Conservation (phyloP, 129 eudicot species). For the Silybum marianum region DNA sequence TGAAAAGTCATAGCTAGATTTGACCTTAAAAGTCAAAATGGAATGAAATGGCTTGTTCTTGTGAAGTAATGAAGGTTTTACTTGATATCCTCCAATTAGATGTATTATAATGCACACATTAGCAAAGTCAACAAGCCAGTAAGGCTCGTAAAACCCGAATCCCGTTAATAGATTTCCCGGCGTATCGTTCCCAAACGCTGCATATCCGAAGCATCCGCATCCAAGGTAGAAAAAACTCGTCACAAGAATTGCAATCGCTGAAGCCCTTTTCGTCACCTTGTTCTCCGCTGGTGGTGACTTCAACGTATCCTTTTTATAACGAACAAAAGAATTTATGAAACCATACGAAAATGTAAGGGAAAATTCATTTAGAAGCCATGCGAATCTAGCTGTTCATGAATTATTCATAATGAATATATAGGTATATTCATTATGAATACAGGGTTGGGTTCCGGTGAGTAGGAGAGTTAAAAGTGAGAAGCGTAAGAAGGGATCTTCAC, state of each 20-base stretch:
- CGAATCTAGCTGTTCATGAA: not conserved
- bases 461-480: no score
- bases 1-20: not conserved
- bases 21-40: slow-evolving; percentile 14
- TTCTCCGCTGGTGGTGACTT: slow-evolving; percentile 70
- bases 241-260: slow-evolving; percentile 41
- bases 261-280: slow-evolving; percentile 67
- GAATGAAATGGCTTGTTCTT: not conserved
- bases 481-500: no score
- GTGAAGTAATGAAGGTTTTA: slow-evolving; percentile 25
- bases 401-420: no score
- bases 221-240: slow-evolving; percentile 71
- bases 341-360: not conserved
- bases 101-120: slow-evolving; percentile 68
- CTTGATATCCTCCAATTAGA: slow-evolving; percentile 88
- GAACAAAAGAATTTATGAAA: not conserved
- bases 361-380: not conserved
- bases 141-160: slow-evolving; percentile 85
- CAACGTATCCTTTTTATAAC: slow-evolving; percentile 59
- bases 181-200: slow-evolving; percentile 75
- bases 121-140: slow-evolving; percentile 72
- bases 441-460: no score
- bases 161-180: slow-evolving; percentile 84
- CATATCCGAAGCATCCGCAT: slow-evolving; percentile 90
- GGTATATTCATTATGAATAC: not conserved